phyloP scores from a whole-genome alignment of 768 basidiomycete species.

The Suillus brevipes region DNA sequence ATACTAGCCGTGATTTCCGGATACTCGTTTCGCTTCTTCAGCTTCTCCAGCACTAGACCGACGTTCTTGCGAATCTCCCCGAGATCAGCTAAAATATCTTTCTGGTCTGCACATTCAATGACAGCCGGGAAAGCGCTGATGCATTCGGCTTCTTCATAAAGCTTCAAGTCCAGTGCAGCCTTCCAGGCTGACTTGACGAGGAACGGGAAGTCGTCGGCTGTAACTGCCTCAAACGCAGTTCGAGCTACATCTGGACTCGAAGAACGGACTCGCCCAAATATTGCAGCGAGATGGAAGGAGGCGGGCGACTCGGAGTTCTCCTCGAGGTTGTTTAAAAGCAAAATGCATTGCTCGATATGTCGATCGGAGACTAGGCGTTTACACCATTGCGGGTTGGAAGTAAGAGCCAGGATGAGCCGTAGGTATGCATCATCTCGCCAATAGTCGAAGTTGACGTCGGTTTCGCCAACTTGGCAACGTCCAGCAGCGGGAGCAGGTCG shows the following conservation, averaged over 20 bases:
- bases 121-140: neutral
- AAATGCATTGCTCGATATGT: neutral
- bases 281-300: neutral
- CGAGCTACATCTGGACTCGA: neutral
- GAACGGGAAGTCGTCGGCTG: neutral
- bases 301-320: neutral
- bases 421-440: constrained; percentile 1
- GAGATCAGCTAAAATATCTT: neutral
- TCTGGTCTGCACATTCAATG: neutral
- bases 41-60: neutral
- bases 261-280: neutral
- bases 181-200: constrained; percentile 2
- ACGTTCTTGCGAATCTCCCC: neutral
- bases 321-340: neutral
- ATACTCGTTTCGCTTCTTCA: neutral
- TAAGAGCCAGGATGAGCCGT: neutral
- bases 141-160: neutral
- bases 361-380: neutral
- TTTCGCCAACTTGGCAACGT: neutral
- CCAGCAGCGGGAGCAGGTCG: neutral
- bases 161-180: neutral
- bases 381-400: neutral
- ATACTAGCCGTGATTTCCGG: neutral
- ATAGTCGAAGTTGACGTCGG: neutral
- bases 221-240: neutral